Conservation (phyloP, 805 yeast genomes). For the Helenozyma baotianmanensis region DNA sequence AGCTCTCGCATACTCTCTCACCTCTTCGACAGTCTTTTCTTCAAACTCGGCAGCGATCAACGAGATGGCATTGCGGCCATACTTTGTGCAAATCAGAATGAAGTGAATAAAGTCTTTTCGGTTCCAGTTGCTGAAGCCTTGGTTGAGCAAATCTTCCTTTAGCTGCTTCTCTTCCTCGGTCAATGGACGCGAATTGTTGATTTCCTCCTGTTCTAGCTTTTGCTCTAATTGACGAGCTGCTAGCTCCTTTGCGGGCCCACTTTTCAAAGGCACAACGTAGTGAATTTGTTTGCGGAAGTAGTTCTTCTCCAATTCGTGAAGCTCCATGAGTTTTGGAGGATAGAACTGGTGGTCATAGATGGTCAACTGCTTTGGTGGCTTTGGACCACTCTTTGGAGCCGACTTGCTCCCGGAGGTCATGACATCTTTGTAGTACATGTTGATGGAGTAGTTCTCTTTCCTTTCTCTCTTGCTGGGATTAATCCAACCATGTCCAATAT, state of each 20-base stretch:
- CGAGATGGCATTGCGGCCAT: slow-evolving; percentile 71
- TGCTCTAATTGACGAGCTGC: slow-evolving; percentile 39
- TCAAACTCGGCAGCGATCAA: slow-evolving; percentile 77
- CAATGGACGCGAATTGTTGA: slow-evolving; percentile 71
- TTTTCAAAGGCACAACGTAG: slow-evolving; percentile 58
- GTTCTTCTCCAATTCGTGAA: slow-evolving; percentile 78
- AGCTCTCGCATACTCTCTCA: slow-evolving; percentile 65
- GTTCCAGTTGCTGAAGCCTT: slow-evolving; percentile 81
- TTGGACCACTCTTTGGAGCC: slow-evolving; percentile 53
- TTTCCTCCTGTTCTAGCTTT: slow-evolving; percentile 63
- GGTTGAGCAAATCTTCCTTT: slow-evolving; percentile 51
- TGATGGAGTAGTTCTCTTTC: slow-evolving; percentile 81
- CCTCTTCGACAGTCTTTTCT: slow-evolving; percentile 76
- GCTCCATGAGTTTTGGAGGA: slow-evolving; percentile 67
- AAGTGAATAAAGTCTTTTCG: slow-evolving; percentile 85
- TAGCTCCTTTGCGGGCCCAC: slow-evolving; percentile 41
- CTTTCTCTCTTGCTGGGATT: slow-evolving; percentile 83
- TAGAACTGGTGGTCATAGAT: slow-evolving; percentile 89
- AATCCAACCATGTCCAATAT: slow-evolving; percentile 63
- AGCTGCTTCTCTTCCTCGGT: slow-evolving; percentile 75
- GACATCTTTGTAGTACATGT: slow-evolving; percentile 79
- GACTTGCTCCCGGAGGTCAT: slow-evolving; percentile 55
- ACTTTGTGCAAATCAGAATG: slow-evolving; percentile 65
- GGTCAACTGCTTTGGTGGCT: slow-evolving; percentile 78
- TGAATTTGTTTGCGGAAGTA: slow-evolving; percentile 66